phyloP scores from a whole-genome alignment of 495 filamentous ascomycete genomes.

The Zalerion maritima region DNA sequence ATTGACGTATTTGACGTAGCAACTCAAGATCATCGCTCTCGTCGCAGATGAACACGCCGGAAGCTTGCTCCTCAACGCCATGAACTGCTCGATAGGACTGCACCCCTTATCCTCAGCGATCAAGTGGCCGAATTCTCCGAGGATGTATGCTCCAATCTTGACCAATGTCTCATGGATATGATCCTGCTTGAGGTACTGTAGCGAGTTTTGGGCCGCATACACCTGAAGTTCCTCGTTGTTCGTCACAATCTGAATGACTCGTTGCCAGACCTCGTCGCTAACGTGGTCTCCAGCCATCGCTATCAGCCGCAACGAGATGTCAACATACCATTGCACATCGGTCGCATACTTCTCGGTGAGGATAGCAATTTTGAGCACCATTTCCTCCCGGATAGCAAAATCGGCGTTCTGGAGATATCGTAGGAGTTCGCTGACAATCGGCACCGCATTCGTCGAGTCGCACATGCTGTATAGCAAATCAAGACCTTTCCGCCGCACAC shows the following conservation, averaged over 20 bases:
- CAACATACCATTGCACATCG: conserved; percentile 97
- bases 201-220: conserved; percentile 83
- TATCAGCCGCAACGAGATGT: conserved; percentile 87
- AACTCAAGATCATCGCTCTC: conserved; percentile 83
- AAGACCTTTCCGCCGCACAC: conserved; percentile 85
- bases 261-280: conserved; percentile 98
- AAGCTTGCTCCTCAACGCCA: conserved; percentile 85
- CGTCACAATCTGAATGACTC: conserved; percentile 96
- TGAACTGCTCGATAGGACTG: conserved; percentile 94
- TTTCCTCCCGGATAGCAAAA: conserved; percentile 95
- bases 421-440: conserved; percentile 85
- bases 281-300: conserved; percentile 97
- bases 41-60: conserved; percentile 78
- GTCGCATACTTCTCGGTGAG: conserved; percentile 97
- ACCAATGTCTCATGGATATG: conserved; percentile 92
- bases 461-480: conserved; percentile 99
- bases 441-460: conserved; percentile 77
- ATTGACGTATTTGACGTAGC: conserved; percentile 95
- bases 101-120: conserved; percentile 89
- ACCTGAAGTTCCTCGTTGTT: conserved; percentile 98
- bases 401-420: conserved; percentile 93
- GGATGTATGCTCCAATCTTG: conserved; percentile 90
- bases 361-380: conserved; percentile 98
- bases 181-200: conserved; percentile 80
- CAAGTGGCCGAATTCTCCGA: conserved; percentile 94